phyloP scores from a whole-genome alignment of 1,284 basidiomycete species.

The Serendipita sp. region DNA sequence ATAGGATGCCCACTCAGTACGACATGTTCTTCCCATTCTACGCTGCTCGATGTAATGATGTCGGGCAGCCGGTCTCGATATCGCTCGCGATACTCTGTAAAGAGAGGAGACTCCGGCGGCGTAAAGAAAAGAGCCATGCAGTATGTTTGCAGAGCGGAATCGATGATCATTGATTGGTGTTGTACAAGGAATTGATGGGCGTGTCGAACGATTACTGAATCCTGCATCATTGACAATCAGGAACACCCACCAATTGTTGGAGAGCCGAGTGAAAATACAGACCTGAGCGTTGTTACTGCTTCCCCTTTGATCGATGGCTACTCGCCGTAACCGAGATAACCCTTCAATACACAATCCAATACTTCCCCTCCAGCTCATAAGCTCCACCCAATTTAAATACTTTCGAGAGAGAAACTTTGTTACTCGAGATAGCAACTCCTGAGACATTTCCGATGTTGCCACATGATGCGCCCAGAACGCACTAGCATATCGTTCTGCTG shows the following conservation, averaged over 20 bases:
- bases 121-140: not conserved
- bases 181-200: not conserved
- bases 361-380: not conserved
- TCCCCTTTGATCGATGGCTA: no score
- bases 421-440: not conserved
- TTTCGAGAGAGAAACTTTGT: not conserved
- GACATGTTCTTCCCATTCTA: not conserved
- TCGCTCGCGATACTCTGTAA: not conserved
- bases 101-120: not conserved
- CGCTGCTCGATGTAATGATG: not conserved
- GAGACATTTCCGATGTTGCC: not conserved
- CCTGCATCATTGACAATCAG: no score
- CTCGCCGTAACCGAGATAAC: not conserved
- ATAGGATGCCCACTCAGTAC: not conserved
- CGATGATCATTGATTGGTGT: not conserved
- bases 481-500: constrained; percentile 18
- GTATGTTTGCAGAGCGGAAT: not conserved
- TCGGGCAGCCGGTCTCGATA: not conserved
- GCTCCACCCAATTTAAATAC: not conserved
- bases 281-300: no score
- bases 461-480: constrained; percentile 19
- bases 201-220: not conserved
- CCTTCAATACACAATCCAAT: not conserved
- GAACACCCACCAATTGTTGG: no score
- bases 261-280: no score